Base-by-base conservation (phyloP, 2,329 filamentous ascomycete genomes). In the Drechslerella coelobrocha region DNA sequence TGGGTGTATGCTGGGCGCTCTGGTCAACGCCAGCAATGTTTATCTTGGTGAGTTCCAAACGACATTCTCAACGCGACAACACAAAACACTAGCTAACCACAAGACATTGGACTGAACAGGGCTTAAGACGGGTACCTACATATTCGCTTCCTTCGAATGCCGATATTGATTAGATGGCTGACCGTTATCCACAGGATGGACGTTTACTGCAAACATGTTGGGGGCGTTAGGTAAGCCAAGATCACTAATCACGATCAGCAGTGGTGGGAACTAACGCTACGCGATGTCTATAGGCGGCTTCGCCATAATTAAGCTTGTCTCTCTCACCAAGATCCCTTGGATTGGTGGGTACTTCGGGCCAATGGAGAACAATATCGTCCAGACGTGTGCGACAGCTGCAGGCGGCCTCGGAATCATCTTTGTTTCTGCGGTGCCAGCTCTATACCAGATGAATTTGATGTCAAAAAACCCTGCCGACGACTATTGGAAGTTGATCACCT, bases 11-110 rank as follows among this genome's bases (percentile, higher is more conserved):
- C 82, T 85, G 27, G 85, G 85, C 50, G 84, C 82, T 14, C 80
- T 87, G 7, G 84, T 87, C 73, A 86, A 86, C 74, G 84, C 84
- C 8, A 86, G 84, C 65, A 87, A 87, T 75, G 80, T 87, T 43
- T 87, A 87, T 73, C 81, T 87, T 24, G 84, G 84, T 80, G 78
- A 80, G 82, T 81, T 26, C 75, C 75, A 72, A 73, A 75, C 39
- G 73, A 75, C 73, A 74, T 76, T 2, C 24, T 37, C 37, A 61
- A 63, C 48, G 27, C 52, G 10, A 24, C 47, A 73, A 60, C 48
- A 41, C 47, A n/a, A 43, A n/a, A 34, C 24, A n/a, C 31, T 45
- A 17, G 17, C 72, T 74, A 27, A 75, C 41, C 43, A 74, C 14
- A 52, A 24, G 47, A 60, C 68, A 48, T 73, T 50, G n/a, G 24